Evolutionary conservation across 129 eudicot species (phyloP).

Genomic region (Artemisia tridentata): DNA sequence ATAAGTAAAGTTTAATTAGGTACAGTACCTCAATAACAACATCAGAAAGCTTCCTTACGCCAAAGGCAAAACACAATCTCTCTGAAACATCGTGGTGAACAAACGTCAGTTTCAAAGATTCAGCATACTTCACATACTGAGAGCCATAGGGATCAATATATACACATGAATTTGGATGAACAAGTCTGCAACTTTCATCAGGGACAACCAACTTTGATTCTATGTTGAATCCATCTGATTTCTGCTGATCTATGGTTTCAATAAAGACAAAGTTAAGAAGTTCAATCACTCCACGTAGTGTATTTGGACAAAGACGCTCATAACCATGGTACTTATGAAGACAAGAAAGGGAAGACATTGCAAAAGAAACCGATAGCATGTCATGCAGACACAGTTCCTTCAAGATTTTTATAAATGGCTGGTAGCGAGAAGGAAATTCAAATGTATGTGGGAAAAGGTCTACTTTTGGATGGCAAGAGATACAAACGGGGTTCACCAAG

Average conservation of each 20-base stretch:
- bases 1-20: background rate
- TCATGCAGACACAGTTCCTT: conserved; percentile 62
- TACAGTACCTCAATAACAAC: conserved; percentile 75
- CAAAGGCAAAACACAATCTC: conserved; percentile 42
- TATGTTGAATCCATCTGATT: conserved; percentile 38
- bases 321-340: conserved; percentile 61
- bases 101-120: conserved; percentile 54
- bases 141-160: conserved; percentile 65
- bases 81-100: conserved; percentile 62
- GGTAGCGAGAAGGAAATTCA: conserved; percentile 39
- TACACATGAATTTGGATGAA: conserved; percentile 61
- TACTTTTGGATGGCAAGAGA: conserved; percentile 51
- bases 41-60: conserved; percentile 64
- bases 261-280: conserved; percentile 54
- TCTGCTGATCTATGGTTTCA: conserved; percentile 32
- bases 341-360: conserved; percentile 47
- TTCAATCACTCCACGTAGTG: conserved; percentile 65
- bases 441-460: conserved; percentile 64
- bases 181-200: conserved; percentile 69
- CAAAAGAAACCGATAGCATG: conserved; percentile 47
- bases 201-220: conserved; percentile 54
- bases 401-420: conserved; percentile 63
- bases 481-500: conserved; percentile 53
- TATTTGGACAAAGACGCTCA: conserved; percentile 71
- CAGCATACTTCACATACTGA: conserved; percentile 52